These are phyloP conservation scores for Pholiota molesta DNA, from an alignment of 768 basidiomycete species.

Conservation along the genomic window DNA sequence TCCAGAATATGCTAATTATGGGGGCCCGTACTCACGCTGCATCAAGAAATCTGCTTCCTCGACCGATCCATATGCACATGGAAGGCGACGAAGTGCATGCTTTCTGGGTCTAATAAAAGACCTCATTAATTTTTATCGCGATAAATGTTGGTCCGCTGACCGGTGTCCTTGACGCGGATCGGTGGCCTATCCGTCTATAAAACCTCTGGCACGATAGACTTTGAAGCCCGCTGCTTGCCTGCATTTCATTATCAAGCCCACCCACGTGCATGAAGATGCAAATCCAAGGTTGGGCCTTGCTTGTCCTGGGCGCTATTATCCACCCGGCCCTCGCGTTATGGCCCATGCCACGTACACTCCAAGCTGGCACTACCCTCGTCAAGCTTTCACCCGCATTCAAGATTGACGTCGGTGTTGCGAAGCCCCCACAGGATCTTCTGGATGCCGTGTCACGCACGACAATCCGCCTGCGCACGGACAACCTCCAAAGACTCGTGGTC, in stretches of 20 bases:
- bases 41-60: slow-evolving; percentile 6
- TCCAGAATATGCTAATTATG: not conserved
- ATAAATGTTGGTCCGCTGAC: slow-evolving; percentile 18
- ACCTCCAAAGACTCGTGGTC: slow-evolving; percentile 59
- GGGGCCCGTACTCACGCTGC: not conserved
- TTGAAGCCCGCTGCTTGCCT: not conserved
- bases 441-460: slow-evolving; percentile 59
- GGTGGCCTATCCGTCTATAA: slow-evolving; percentile 10
- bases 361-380: slow-evolving; percentile 44
- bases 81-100: slow-evolving; percentile 14
- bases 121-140: not conserved
- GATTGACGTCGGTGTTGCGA: slow-evolving; percentile 41
- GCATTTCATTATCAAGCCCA: not conserved
- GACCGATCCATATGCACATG: slow-evolving; percentile 15
- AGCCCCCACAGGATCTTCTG: slow-evolving; percentile 56
- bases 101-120: slow-evolving; percentile 17
- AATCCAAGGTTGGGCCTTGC: slow-evolving; percentile 1
- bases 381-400: slow-evolving; percentile 53
- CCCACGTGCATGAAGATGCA: slow-evolving; percentile 8
- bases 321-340: slow-evolving; percentile 36
- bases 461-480: slow-evolving; percentile 48
- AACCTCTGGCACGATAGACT: not conserved
- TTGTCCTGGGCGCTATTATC: slow-evolving; percentile 1
- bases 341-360: slow-evolving; percentile 50
- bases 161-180: not conserved